Base-by-base conservation (phyloP, 208 protist species). In the Acanthamoeba triangularis region DNA sequence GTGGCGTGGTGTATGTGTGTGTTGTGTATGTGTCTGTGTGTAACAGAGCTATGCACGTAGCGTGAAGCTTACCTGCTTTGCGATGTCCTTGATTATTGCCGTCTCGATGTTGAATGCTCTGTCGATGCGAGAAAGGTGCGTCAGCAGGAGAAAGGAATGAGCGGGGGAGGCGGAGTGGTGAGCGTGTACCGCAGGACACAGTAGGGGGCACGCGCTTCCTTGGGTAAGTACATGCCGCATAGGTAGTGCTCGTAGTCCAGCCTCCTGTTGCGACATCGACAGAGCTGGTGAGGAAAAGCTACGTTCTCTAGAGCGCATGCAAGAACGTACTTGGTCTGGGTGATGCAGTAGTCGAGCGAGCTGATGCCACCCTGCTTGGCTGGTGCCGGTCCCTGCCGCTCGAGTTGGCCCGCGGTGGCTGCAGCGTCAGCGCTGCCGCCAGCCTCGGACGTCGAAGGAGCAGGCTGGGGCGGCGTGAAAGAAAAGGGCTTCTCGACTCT, bases 191-290 rank as follows among this genome's bases (percentile, higher is more conserved):
- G 8, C 13, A 93, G 35, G n/a, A 93, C 87, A n/a, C 0, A 14
- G 37, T 52, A 37, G 18, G 87, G 87, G 11, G 61, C 30, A 3
- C 74, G 33, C 41, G 74, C 91, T 69, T 94, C 54, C 72, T 94
- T 94, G n/a, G 91, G 91, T 11, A 94, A 49, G 74, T 85, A 94
- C 69, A 94, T 85, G 33, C 49, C 49, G 35, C 69, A 94, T 35
- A 94, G 52, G 56, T 94, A 94, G 74, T 94, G 91, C 47, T 94
- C 91, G 18, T 94, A 94, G 52, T 94, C 91, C 35, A 94, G 54
- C 52, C 37, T 28, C 69, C 91, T 94, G 41, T 28, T n/a, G 65
- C 35, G 4, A 37, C 2, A n/a, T 0, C 20, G 28, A 28, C 72
- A n/a, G 20, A 49, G 30, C 13, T 28, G 56, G 23, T 61, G 54